Evolutionary conservation across 352 stramenopile genomes (phyloP).

Genomic region (Globisporangium barbulae): DNA sequence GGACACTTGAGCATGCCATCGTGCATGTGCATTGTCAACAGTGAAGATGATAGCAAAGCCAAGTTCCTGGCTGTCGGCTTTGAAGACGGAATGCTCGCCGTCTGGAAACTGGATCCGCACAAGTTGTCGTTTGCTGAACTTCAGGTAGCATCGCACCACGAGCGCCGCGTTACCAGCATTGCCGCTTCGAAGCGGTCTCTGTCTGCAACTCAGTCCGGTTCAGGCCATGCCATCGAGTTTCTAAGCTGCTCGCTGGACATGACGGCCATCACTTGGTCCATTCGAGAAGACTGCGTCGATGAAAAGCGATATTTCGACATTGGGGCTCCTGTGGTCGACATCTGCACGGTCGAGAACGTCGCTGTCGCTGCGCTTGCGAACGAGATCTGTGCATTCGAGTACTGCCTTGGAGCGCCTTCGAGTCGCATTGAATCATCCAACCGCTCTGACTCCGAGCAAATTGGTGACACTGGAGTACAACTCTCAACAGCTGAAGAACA

Average conservation of each 20-base stretch:
- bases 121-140: constrained; percentile 26
- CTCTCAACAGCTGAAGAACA: background rate
- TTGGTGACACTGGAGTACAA: background rate
- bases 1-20: constrained; percentile 29
- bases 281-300: constrained; percentile 26
- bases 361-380: constrained; percentile 33
- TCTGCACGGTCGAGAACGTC: constrained; percentile 27
- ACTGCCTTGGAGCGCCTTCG: background rate
- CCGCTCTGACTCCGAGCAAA: background rate
- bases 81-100: constrained; percentile 47
- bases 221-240: constrained; percentile 21
- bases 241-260: constrained; percentile 58
- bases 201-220: background rate
- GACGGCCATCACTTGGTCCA: constrained; percentile 57
- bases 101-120: constrained; percentile 29
- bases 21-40: constrained; percentile 30
- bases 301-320: constrained; percentile 68
- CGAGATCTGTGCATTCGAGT: constrained; percentile 31
- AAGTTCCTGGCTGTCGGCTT: constrained; percentile 38
- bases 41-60: too few species aligned
- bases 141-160: constrained; percentile 30
- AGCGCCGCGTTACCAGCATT: constrained; percentile 40
- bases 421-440: too few species aligned
- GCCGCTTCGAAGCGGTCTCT: constrained; percentile 1
- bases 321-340: constrained; percentile 42